These are phyloP conservation scores for Cynara cardunculus DNA, from an alignment of 129 eudicot species.

Conservation along the genomic window DNA sequence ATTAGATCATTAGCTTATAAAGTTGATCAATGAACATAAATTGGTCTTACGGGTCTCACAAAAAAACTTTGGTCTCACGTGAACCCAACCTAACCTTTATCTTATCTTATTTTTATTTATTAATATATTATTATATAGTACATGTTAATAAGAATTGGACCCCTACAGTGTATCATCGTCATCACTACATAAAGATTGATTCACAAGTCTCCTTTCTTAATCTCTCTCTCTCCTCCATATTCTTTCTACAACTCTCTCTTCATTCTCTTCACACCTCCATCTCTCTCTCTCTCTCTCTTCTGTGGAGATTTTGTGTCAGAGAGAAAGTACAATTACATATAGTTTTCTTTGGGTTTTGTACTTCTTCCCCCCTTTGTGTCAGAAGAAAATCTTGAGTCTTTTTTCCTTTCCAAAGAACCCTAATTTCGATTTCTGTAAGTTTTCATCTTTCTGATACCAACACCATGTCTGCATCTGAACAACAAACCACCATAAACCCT, in stretches of 20 bases:
- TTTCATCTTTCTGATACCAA: background rate
- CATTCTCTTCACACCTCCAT: constrained; percentile 13
- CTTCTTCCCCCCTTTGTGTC: constrained; percentile 54
- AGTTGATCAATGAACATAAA: too few relatives aligned
- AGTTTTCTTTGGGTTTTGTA: constrained; percentile 37
- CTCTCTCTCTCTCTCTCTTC: constrained; percentile 11
- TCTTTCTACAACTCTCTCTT: constrained; percentile 34
- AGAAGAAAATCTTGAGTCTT: constrained; percentile 49
- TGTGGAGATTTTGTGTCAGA: constrained; percentile 53
- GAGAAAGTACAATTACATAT: constrained; percentile 32
- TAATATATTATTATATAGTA: too few relatives aligned
- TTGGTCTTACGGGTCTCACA: too few relatives aligned
- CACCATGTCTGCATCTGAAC: constrained; percentile 30
- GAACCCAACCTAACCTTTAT: too few relatives aligned
- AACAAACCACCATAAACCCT: constrained; percentile 31
- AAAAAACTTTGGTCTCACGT: too few relatives aligned
- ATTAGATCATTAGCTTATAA: too few relatives aligned
- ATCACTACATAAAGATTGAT: constrained; percentile 45
- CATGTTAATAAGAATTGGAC: too few relatives aligned
- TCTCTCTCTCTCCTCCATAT: constrained; percentile 37
- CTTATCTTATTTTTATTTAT: too few relatives aligned
- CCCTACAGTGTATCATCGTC: background rate
- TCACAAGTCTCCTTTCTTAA: constrained; percentile 34
- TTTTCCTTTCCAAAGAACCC: constrained; percentile 17
- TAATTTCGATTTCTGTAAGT: background rate